phyloP scores from a whole-genome alignment of 306 rosid genomes.

The Parietaria judaica region DNA sequence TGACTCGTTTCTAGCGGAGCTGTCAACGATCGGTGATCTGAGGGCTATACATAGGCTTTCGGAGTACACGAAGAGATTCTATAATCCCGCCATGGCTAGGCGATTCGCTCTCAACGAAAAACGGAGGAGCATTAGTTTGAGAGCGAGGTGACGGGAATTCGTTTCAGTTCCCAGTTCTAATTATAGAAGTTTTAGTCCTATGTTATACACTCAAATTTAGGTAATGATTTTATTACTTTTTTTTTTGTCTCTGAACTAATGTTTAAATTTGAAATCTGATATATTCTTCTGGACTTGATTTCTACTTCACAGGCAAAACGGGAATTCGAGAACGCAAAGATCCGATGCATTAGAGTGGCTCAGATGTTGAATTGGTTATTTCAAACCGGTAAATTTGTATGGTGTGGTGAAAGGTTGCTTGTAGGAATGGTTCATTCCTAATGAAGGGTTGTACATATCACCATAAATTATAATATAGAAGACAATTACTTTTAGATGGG shows the following conservation, averaged over 20 bases:
- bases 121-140: conserved; percentile 60
- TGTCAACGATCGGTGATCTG: conserved; percentile 66
- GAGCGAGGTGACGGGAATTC: conserved; percentile 34
- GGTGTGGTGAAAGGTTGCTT: too few species aligned
- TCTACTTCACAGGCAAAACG: not conserved
- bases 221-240: not conserved
- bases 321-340: too few species aligned
- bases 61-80: conserved; percentile 74
- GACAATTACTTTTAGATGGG: too few species aligned
- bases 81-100: conserved; percentile 80
- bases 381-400: too few species aligned
- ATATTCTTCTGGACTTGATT: not conserved
- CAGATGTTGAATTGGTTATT: too few species aligned
- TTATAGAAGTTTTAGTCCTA: too few species aligned
- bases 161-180: not conserved
- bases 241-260: not conserved
- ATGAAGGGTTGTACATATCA: too few species aligned
- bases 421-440: too few species aligned
- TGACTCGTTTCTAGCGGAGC: conserved; percentile 56
- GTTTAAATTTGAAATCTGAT: not conserved
- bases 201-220: not conserved
- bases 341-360: too few species aligned
- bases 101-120: conserved; percentile 67
- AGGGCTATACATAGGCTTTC: conserved; percentile 71
- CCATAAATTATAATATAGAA: too few species aligned